A percentile compares a stretch with the other conserved stretches of the same genome.
phyloP scores from a whole-genome alignment of 2,329 filamentous ascomycete genomes.

The Fusarium pseudograminearum region DNA sequence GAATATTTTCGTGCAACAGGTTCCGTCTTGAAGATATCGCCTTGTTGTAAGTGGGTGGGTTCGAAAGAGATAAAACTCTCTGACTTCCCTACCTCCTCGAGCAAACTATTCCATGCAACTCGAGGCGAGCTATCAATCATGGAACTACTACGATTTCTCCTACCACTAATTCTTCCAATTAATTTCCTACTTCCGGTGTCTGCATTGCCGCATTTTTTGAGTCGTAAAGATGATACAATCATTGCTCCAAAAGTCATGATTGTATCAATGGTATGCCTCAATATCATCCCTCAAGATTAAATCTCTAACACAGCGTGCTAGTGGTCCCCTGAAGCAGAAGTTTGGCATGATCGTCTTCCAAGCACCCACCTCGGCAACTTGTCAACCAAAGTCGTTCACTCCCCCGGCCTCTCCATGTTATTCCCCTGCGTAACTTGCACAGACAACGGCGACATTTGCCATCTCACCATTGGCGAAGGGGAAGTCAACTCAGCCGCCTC shows the following conservation, averaged over 20 bases:
- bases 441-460: constrained; percentile 70
- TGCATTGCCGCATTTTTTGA: constrained; percentile 5
- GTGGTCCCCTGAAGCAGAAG: constrained; percentile 71
- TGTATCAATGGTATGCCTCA: constrained; percentile 67
- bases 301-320: constrained; percentile 48
- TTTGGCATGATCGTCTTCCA: constrained; percentile 69
- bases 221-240: not conserved
- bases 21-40: constrained; percentile 18
- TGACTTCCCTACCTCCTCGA: not conserved
- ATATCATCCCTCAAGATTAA: not conserved
- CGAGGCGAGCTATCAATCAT: constrained; percentile 12
- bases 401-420: constrained; percentile 73
- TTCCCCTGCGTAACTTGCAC: constrained; percentile 76
- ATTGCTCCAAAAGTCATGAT: constrained; percentile 72
- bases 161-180: constrained; percentile 6
- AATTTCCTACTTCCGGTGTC: not conserved
- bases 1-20: constrained; percentile 21
- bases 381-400: constrained; percentile 66
- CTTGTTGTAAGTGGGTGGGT: not conserved
- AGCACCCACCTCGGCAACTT: constrained; percentile 64
- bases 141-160: constrained; percentile 14
- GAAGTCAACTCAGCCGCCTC: constrained; percentile 82
- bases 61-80: constrained; percentile 17
- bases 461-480: constrained; percentile 74
- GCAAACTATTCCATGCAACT: not conserved